These are phyloP conservation scores for Vaccinium macrocarpon DNA, from an alignment of 148 eudicot species.

Conservation along the genomic window DNA sequence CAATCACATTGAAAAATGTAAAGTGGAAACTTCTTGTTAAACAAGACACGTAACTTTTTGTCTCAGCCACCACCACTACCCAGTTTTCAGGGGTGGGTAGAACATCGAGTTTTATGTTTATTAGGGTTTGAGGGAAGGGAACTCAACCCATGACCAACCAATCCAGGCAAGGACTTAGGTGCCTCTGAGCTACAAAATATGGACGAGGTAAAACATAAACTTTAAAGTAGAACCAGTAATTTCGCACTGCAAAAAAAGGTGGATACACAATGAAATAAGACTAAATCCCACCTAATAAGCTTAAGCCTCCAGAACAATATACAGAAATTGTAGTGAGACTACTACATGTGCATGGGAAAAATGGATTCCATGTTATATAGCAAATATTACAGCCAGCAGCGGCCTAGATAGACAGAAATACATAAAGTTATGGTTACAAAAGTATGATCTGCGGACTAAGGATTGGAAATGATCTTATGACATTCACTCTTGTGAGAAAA, in stretches of 20 bases:
- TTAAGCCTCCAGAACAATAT: background rate
- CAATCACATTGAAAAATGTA: background rate
- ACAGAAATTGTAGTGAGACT: background rate
- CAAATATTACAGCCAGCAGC: background rate
- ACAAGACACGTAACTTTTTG: background rate
- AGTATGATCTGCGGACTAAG: background rate
- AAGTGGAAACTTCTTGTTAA: background rate
- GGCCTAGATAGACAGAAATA: background rate
- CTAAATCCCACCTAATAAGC: background rate
- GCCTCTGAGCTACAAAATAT: background rate
- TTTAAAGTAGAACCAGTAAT: background rate
- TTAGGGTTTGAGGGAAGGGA: background rate
- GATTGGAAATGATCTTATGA: background rate
- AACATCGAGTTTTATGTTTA: background rate
- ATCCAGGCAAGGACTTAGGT: background rate
- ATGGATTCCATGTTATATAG: background rate
- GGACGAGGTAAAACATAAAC: background rate
- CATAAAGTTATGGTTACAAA: background rate
- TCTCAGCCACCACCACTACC: background rate
- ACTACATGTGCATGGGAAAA: background rate
- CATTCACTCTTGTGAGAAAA: background rate
- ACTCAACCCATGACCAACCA: background rate
- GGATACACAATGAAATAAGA: background rate
- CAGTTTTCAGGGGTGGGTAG: background rate
- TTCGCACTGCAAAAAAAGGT: background rate